Evolutionary conservation across 192 early-diverging fungal species (phyloP), one percentile per base, ranked within the genome.

Genomic region (Backusella circina): DNA sequence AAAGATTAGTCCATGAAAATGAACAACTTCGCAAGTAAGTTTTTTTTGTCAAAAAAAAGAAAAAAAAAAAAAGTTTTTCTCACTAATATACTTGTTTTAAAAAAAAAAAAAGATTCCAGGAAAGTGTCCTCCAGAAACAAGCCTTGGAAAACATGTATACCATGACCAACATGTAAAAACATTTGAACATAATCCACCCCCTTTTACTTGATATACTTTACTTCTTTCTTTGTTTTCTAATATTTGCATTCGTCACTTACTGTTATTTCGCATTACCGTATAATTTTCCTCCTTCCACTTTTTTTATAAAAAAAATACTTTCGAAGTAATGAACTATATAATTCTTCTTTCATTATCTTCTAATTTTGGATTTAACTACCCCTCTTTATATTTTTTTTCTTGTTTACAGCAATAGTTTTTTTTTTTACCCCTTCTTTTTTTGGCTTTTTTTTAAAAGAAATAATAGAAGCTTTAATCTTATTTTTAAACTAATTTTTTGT

Each of bases 91-190:
- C 66, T 39, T 18, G 33, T 32, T 15, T 38, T 39, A 33, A 18
- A 41, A 72, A 35, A 21, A 33, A 18, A 41, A 72, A 35, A 21
- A 77, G 79, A 37, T 81, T 82, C 70, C 80, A 82, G 44, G 73
- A 82, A 70, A 72, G 35, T 36, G 65, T 77, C 33, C 54, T 82
- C 6, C 80, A 82, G 70, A 82, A 82, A 41, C 80, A 82, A 70
- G 77, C 77, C 65, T 68, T 82, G 73, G 80, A 78, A 38, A 77
- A 77, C 50, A 82, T 82, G 76, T 82, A 82, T 72, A 65, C 76
- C 38, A 75, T 82, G 64, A 51, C 74, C 35, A 71, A 71, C 35
- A 67, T 80, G 75, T 80, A 65, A 71, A 71, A 31, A 36, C 30
- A 39, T 74, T 51, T 61, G 30, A 70, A 70, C 61, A 71, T 44